Base-by-base conservation (phyloP, 768 basidiomycete genomes). In the Lactifluus echinatus region DNA sequence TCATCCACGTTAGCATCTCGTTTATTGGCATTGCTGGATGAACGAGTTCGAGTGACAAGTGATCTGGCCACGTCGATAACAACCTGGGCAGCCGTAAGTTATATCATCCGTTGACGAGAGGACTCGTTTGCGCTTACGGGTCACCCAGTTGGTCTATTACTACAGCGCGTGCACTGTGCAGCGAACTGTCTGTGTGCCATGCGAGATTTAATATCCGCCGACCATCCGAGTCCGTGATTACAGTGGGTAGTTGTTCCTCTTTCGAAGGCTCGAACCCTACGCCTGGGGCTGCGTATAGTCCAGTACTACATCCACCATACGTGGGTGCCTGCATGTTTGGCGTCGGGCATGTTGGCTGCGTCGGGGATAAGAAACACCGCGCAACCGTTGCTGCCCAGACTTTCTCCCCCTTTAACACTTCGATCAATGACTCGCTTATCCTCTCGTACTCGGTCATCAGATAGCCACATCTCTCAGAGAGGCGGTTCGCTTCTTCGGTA, bases 1-100 rank as follows among this genome's bases (percentile, higher is more conserved):
- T 24, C 8, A 58, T 43, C 53, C 57, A 55, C 21, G 43, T 19
- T 17, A 56, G 44, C 4, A 62, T 19, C 7, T 53, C 57, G 23
- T 36, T 19, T 4, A 19, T 46, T 26, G 3, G 6, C 21, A 39
- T 37, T 28, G 19, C 26, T 4, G 36, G 15, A 8, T 21, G 44
- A 28, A 37, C 14, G 2, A 54, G 11, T 8, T 54, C 44, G 19
- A 46, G 34, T 11, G 3, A 8, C 36, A 54, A 21, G 11, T 1
- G 3, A 1, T 7, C 8, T 21, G 53, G 53, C 44, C 44, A 54
- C 14, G 4, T 11, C 2, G 44, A 37, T 17, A 8, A 2, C 26
- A 8, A 29, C 11, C 53, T 54, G 33, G 26, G 21, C 3, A 28
- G 34, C 11, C 2, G 31, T 54, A n/a, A 53, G 24, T 53, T 54